Evolutionary conservation across 805 yeast genomes (phyloP), one percentile per base, ranked within the genome.

Genomic region (Gaillardinia entomophila): DNA sequence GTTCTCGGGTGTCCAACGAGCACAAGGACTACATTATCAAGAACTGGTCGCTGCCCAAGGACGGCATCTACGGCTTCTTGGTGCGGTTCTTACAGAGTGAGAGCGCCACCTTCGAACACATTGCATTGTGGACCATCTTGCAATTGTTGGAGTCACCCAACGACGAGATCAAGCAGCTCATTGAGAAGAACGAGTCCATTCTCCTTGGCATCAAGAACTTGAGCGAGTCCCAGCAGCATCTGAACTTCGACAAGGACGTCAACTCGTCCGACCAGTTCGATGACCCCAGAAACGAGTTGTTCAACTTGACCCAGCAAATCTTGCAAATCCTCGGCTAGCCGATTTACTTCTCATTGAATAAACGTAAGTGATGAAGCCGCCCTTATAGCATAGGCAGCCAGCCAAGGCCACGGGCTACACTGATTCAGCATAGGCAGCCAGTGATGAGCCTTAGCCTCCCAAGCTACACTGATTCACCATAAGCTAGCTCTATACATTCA

Each of bases 101-200:
- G 26, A 92, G 89, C 55, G 82, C 95, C 11, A 92, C 97, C 0
- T 92, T 92, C 60, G 97, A 92, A 62, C 98, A 92, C 57, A 92
- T 92, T 61, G 96, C 97, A 1, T 74, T 89, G 39, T 92, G 98
- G 98, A 90, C 96, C 27, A 82, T 89, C 45, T 70, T 90, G 46
- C 98, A 92, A 62, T 71, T 92, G 42, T 73, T 92, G 43, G 98
- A 92, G 60, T 79, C 95, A 39, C 85, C 82, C 47, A 84, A 88
- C 51, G 57, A 59, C 33, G 79, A 79, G 51, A 67, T 82, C 48
- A 71, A 69, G 41, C 50, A 68, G 12, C 59, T 75, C 46, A 75
- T 78, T 26, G 76, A 75, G 48, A 73, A 64, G 28, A 75, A 77
- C 45, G 69, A 66, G 32, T 65, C 73, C 12, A 71, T 77, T 14